Conservation (phyloP, 495 filamentous ascomycete genomes). For the Tirmania nivea region DNA sequence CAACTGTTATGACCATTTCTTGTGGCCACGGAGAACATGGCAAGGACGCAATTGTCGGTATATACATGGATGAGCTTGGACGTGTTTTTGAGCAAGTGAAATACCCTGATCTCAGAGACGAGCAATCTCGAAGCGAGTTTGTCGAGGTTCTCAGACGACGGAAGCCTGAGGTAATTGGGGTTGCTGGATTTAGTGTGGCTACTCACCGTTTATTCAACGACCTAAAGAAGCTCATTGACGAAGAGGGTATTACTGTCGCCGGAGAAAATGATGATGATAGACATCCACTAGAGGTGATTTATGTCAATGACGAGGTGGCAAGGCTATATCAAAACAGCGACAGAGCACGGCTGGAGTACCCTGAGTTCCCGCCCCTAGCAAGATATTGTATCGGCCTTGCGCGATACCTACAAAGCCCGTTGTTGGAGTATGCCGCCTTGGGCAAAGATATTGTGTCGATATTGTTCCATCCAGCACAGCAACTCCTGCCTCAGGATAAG, state of each 20-base stretch:
- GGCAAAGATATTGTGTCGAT: slow-evolving; percentile 73
- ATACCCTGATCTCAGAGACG: slow-evolving; percentile 60
- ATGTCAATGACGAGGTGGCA: slow-evolving; percentile 91
- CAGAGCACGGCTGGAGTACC: slow-evolving; percentile 61
- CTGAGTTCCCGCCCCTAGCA: slow-evolving; percentile 47
- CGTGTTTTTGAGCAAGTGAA: slow-evolving; percentile 72
- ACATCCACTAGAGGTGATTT: slow-evolving; percentile 56
- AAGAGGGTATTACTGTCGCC: slow-evolving; percentile 40
- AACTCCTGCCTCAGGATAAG: slow-evolving; percentile 67
- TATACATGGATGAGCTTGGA: slow-evolving; percentile 82
- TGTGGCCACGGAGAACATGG: slow-evolving; percentile 57
- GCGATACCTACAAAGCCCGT: slow-evolving; percentile 75
- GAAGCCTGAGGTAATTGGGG: slow-evolving; percentile 70
- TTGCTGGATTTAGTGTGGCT: slow-evolving; percentile 78
- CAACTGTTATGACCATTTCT: slow-evolving; percentile 66
- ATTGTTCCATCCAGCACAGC: slow-evolving; percentile 70
- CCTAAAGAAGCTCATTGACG: slow-evolving; percentile 49
- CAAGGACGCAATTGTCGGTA: slow-evolving; percentile 67
- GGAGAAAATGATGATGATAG: slow-evolving; percentile 40
- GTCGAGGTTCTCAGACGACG: slow-evolving; percentile 50
- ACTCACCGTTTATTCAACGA: slow-evolving; percentile 65
- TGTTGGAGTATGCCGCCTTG: slow-evolving; percentile 86
- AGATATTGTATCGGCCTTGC: slow-evolving; percentile 77
- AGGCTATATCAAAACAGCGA: slow-evolving; percentile 78
- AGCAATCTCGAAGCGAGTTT: slow-evolving; percentile 39